Evolutionary conservation across 495 filamentous ascomycete species (phyloP).

Genomic region (Lindgomyces ingoldianus): DNA sequence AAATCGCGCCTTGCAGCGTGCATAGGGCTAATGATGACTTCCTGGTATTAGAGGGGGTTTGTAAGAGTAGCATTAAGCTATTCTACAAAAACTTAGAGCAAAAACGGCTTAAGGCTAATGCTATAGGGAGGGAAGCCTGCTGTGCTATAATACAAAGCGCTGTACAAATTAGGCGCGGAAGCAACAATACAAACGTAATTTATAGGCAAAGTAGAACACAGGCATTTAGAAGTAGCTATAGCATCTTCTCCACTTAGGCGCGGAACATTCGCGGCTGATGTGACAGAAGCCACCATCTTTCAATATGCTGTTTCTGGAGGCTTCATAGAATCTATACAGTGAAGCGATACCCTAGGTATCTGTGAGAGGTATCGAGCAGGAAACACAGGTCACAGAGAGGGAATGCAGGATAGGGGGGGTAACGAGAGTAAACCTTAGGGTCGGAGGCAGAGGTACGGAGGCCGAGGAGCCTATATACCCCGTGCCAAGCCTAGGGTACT

Average conservation of each 20-base stretch:
- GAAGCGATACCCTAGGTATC: too few relatives aligned
- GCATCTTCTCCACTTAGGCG: slow-evolving; percentile 24
- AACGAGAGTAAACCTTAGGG: too few relatives aligned
- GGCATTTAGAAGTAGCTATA: slow-evolving; percentile 30
- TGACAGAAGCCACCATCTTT: too few relatives aligned
- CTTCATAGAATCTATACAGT: too few relatives aligned
- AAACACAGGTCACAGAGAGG: too few relatives aligned
- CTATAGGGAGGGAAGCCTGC: slow-evolving; percentile 25
- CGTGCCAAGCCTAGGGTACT: too few relatives aligned
- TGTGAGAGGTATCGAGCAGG: too few relatives aligned
- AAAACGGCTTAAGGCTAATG: slow-evolving; percentile 18
- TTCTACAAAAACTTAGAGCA: slow-evolving; percentile 20
- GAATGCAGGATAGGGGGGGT: too few relatives aligned
- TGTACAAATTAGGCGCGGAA: slow-evolving; percentile 30
- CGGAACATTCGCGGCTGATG: too few relatives aligned
- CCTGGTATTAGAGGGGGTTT: slow-evolving; percentile 8
- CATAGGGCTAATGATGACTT: slow-evolving; percentile 22
- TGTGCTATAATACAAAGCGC: slow-evolving; percentile 27
- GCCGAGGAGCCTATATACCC: too few relatives aligned
- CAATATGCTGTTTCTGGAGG: too few relatives aligned
- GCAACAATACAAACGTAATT: slow-evolving; percentile 8
- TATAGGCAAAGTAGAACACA: slow-evolving; percentile 20
- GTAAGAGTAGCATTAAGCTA: slow-evolving; percentile 5
- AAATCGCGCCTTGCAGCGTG: slow-evolving; percentile 9
- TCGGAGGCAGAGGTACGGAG: too few relatives aligned